Base-by-base conservation (phyloP, 148 eudicot genomes). In the Dianthus caryophyllus region DNA sequence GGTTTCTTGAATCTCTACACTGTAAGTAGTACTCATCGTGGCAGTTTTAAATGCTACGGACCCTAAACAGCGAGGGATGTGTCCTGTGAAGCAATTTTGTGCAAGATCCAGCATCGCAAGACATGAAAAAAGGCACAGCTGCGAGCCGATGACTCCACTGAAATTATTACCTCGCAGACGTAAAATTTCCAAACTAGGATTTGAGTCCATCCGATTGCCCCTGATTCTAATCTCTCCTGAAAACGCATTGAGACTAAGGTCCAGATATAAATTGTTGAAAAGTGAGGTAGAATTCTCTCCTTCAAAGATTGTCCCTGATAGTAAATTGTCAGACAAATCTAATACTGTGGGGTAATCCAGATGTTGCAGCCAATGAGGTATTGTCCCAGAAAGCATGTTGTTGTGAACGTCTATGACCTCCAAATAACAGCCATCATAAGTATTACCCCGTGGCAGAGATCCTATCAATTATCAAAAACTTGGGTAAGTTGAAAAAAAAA, bases 1-100 rank as follows among this genome's bases (percentile, higher is more conserved):
- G 17, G 20, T 33, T 60, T 60, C 64, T 60, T 36, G 46, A 60
- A 7, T 17, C 21, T 30, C 41, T n/a, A 29, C 6, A 29, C 1
- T 29, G 14, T 3, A 12, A 30, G 15, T 5, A 56, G 6, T 8
- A 9, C 11, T 14, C 51, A 0, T 8, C 0, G 16, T n/a, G 11
- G 2, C 26, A 33, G 15, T n/a, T 11, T 18, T 22, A 17, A 36
- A 33, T 20, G 7, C n/a, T n/a, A n/a, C 5, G 6, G 64, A 60
- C 24, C 64, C 64, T n/a, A 59, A 33, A 59, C 64, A 59, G 46
- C 44, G 41, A 59, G 64, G 64, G 24, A 59, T 59, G 15, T 59
- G 64, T 18, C 64, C 46, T 1, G 15, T 59, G 5, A 59, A 33
- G 24, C 46, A 46, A 59, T 59, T 59, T 0, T 33, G 44, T n/a